Percentiles rank a stretch among this genome's conserved stretches.
These are phyloP conservation scores for Fusarium lateritium DNA, from an alignment of 2,329 filamentous ascomycete species.

Conservation along the genomic window DNA sequence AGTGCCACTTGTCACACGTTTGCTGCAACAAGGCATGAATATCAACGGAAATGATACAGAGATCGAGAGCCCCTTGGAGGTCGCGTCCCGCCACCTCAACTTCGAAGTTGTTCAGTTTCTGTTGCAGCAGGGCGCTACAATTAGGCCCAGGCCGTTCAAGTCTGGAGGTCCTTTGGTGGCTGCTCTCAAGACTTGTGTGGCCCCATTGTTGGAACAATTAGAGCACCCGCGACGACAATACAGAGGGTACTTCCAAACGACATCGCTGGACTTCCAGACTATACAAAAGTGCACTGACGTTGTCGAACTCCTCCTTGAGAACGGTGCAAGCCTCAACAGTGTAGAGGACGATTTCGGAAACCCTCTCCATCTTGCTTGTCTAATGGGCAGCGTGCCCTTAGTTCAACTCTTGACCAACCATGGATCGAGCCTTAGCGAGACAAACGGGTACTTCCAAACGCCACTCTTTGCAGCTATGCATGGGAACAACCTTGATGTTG, in stretches of 20 bases:
- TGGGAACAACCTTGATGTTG: background rate
- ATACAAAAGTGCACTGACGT: background rate
- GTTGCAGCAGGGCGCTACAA: background rate
- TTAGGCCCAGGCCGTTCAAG: background rate
- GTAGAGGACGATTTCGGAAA: background rate
- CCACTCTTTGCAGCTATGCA: slow-evolving; percentile 1
- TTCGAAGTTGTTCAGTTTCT: slow-evolving; percentile 5
- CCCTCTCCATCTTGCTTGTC: slow-evolving; percentile 23
- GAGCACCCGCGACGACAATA: background rate
- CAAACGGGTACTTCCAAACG: background rate
- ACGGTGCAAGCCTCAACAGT: background rate
- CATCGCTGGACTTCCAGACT: background rate
- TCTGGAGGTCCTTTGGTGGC: background rate
- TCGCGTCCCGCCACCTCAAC: slow-evolving; percentile 3
- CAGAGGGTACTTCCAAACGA: background rate
- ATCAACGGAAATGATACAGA: background rate
- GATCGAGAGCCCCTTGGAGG: background rate
- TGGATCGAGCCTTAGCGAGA: background rate
- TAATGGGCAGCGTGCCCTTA: background rate
- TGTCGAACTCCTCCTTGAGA: background rate
- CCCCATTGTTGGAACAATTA: background rate
- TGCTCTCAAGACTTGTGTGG: slow-evolving; percentile 10
- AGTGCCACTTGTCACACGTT: background rate
- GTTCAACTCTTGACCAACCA: background rate
- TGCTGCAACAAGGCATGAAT: slow-evolving; percentile 12